These are phyloP conservation scores for Bryum argenteum DNA, from an alignment of 225 moss, liverwort and hornwort species.

Conservation along the genomic window DNA sequence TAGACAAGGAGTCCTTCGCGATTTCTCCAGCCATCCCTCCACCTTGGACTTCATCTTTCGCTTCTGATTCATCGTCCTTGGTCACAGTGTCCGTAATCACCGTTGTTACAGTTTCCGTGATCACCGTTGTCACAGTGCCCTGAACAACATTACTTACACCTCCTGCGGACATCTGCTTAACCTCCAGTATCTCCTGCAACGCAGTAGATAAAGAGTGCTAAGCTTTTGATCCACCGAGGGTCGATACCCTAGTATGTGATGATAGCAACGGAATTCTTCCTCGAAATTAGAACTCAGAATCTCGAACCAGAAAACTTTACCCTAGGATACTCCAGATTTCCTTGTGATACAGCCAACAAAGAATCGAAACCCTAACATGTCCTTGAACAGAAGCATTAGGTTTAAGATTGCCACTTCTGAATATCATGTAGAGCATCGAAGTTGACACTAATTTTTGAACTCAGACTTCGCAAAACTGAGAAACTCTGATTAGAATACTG, in stretches of 20 bases:
- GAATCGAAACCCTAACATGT: conserved; percentile 26
- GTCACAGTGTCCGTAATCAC: conserved; percentile 10
- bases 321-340: neutral
- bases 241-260: conserved; percentile 1
- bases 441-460: conserved; percentile 4
- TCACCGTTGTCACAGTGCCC: neutral
- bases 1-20: conserved; percentile 23
- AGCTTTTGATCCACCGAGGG: conserved; percentile 4
- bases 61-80: conserved; percentile 29
- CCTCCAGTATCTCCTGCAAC: conserved; percentile 28
- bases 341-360: conserved; percentile 8
- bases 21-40: conserved; percentile 11
- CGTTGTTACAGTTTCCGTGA: too few species aligned
- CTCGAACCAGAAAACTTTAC: neutral
- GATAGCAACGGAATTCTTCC: conserved; percentile 3
- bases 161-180: conserved; percentile 31
- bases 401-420: neutral
- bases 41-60: conserved; percentile 24
- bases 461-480: conserved; percentile 16
- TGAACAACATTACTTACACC: conserved; percentile 16
- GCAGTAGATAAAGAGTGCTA: conserved; percentile 9
- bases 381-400: conserved; percentile 20
- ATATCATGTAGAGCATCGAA: conserved; percentile 1
- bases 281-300: conserved; percentile 1
- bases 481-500: neutral